phyloP scores from a whole-genome alignment of 768 basidiomycete genomes.

The Galerina sulciceps region DNA sequence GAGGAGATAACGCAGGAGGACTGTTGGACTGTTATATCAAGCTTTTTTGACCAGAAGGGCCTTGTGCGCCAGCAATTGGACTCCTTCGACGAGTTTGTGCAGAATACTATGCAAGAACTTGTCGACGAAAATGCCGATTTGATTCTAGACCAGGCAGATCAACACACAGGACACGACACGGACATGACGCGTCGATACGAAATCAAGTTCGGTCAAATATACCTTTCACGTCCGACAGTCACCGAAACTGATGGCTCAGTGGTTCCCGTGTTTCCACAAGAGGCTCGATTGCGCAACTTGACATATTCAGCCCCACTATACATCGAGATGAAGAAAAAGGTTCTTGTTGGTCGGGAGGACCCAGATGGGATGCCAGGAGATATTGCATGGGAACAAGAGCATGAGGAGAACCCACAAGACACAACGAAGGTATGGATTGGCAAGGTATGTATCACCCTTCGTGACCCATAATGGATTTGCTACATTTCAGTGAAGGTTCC shows the following conservation, averaged over 20 bases:
- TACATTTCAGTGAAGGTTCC: constrained; percentile 69
- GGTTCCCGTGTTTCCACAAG: constrained; percentile 94
- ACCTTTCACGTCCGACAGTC: constrained; percentile 91
- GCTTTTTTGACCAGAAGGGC: constrained; percentile 97
- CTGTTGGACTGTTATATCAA: constrained; percentile 94
- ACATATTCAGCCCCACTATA: constrained; percentile 97
- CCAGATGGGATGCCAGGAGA: constrained; percentile 82
- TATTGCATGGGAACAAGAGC: constrained; percentile 75
- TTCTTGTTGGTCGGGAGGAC: constrained; percentile 80
- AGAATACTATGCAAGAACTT: constrained; percentile 99
- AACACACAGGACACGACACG: constrained; percentile 86
- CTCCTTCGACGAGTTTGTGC: constrained; percentile 98
- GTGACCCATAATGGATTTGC: constrained; percentile 1
- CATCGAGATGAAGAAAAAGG: constrained; percentile 92
- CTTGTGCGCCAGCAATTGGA: constrained; percentile 97
- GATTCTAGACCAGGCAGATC: constrained; percentile 94
- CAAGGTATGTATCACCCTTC: constrained; percentile 59
- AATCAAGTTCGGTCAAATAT: constrained; percentile 97
- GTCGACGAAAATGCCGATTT: constrained; percentile 97
- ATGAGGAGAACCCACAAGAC: constrained; percentile 65
- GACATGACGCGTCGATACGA: constrained; percentile 91
- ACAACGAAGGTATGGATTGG: constrained; percentile 92
- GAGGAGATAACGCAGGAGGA: constrained; percentile 91
- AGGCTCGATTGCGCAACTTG: constrained; percentile 91
- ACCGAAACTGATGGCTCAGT: constrained; percentile 96